Evolutionary conservation across 2,329 filamentous ascomycete species (phyloP), one percentile per base, ranked within the genome.

Genomic region (Orbilia brochopaga): DNA sequence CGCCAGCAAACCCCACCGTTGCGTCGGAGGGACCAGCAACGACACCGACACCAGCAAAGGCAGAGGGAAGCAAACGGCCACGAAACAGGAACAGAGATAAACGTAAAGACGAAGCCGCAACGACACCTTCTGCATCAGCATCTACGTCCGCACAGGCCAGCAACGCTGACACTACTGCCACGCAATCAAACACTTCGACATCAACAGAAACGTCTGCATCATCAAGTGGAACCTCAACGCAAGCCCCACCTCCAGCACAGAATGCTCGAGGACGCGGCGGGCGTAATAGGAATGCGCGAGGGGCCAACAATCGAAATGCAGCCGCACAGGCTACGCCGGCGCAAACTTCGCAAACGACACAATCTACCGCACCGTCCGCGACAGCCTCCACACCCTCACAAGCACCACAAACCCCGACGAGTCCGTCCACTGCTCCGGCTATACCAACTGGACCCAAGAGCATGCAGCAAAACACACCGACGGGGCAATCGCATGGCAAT

Each of bases 1-100:
- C 46, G 51, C 79, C 8, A 77, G 78, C 77, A 10, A 59, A 76
- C 15, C 21, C 73, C 1, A 61, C 64, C 44, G 15, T 27, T 3
- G 23, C 52, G 13, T 44, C 58, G 40, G 66, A 69, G 30, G 8
- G 4, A 32, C 27, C 27, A 32, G 15, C 48, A 17, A 10, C 58
- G n/a, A 15, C 52, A 17, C 13, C 58, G n/a, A 15, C 52, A 3
- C 21, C 55, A 1, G 24, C 50, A 2, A 72, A 72, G 17, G 7
- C 60, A n/a, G 67, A 72, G 10, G 50, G 60, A 24, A 23, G 67
- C 17, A 63, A 52, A 40, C 60, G 60, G 32, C 60, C 35, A 19
- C 59, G 67, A 42, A 65, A 65, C 32, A 55, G 66, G 17, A 70
- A 69, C 54, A 63, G 54, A 21, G 67, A 65, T 27, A 65, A 56